Evolutionary conservation across 1,284 basidiomycete genomes (phyloP).

Genomic region (Termitomyces sp.): DNA sequence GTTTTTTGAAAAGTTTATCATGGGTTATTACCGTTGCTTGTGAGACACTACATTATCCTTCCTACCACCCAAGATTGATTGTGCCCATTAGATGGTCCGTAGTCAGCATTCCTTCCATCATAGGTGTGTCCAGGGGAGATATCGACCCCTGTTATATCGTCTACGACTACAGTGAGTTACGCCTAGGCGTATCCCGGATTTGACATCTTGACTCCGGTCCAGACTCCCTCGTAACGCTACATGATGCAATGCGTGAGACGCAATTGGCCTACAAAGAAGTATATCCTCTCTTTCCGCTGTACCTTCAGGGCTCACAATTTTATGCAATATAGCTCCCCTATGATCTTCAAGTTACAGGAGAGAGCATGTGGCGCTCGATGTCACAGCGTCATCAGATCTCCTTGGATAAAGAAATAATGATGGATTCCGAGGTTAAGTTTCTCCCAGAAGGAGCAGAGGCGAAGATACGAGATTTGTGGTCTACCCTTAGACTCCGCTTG

Average conservation of each 20-base stretch:
- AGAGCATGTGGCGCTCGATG: constrained; percentile 9
- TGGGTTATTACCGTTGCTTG: constrained; percentile 11
- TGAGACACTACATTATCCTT: not conserved
- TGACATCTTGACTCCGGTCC: not conserved
- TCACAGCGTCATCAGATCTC: constrained; percentile 5
- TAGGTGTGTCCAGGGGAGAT: constrained; percentile 10
- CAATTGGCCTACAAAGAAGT: constrained; percentile 9
- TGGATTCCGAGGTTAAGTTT: constrained; percentile 5
- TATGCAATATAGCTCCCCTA: constrained; percentile 3
- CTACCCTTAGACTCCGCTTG: constrained; percentile 1
- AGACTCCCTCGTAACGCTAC: constrained; percentile 6
- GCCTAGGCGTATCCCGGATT: not conserved
- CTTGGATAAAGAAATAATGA: constrained; percentile 4
- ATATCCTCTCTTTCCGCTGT: not conserved
- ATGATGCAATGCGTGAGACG: constrained; percentile 7
- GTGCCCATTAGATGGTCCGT: constrained; percentile 7
- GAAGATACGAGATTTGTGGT: constrained; percentile 8
- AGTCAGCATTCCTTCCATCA: constrained; percentile 7
- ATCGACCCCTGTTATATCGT: constrained; percentile 10
- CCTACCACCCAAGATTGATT: not conserved
- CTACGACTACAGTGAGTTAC: constrained; percentile 7
- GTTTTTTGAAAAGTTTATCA: constrained; percentile 12
- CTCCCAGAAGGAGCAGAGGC: constrained; percentile 5
- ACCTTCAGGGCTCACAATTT: not conserved
- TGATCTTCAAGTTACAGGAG: constrained; percentile 1